Evolutionary conservation across 2,329 filamentous ascomycete genomes (phyloP).

Genomic region (Hysterium pulicare): DNA sequence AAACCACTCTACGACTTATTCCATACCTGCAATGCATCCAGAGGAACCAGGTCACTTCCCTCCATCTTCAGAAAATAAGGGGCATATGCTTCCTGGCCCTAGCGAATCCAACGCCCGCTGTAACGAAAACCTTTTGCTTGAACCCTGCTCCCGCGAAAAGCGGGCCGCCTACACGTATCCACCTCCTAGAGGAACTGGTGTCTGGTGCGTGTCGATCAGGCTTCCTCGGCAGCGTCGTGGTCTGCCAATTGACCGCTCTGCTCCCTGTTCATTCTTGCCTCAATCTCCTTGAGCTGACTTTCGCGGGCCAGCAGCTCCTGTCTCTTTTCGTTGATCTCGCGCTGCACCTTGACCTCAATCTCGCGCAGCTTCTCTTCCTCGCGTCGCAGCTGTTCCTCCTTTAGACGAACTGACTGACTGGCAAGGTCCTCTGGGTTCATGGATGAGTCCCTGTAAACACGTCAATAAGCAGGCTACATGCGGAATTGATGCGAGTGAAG

Average conservation of each 20-base stretch:
- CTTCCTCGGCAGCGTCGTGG: conserved; percentile 19
- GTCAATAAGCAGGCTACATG: conserved; percentile 17
- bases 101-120: conserved; percentile 27
- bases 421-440: conserved; percentile 98
- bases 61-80: conserved; percentile 9
- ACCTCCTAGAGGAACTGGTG: background rate
- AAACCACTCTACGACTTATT: conserved; percentile 20
- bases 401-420: conserved; percentile 94
- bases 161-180: conserved; percentile 24
- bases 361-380: conserved; percentile 99
- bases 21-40: conserved; percentile 27
- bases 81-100: conserved; percentile 6
- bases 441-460: conserved; percentile 63
- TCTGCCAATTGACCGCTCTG: conserved; percentile 48
- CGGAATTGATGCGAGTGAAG: background rate
- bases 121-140: conserved; percentile 22
- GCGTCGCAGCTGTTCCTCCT: conserved; percentile 98
- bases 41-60: conserved; percentile 14
- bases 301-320: conserved; percentile 96
- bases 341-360: conserved; percentile 99
- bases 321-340: conserved; percentile 99
- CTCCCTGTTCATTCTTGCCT: conserved; percentile 93
- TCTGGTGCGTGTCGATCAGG: conserved; percentile 17
- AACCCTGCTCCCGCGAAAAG: conserved; percentile 20
- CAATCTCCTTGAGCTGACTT: conserved; percentile 97